Base-by-base conservation (phyloP, 495 filamentous ascomycete species). In the Aspergillus bridgeri region DNA sequence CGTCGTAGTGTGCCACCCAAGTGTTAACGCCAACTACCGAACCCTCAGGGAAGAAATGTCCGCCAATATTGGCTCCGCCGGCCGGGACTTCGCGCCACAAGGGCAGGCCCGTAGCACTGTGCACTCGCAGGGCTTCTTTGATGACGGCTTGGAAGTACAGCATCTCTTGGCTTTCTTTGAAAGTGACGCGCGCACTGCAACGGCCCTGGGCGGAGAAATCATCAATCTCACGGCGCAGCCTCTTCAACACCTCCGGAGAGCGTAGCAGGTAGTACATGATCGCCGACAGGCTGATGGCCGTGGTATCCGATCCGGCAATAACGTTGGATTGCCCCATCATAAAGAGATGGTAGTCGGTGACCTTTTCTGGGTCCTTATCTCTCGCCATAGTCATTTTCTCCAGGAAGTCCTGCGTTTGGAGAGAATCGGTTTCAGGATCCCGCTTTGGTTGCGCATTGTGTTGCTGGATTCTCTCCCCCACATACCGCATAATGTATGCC, bases 371-470 rank as follows among this genome's bases (percentile, higher is more conserved):
- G 27, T 85, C 69, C 43, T 78, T 77, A 45, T 80, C 72, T 50
- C 81, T 79, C 0, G 82, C 80, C 0, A 84, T 68, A 2, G 75
- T 58, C 73, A 87, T 82, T 63, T 85, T 88, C 19, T 69, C 63
- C 11, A 71, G 69, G 17, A 87, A 79, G 62, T 82, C 80, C n/a
- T 73, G 65, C 63, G 79, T 54, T 48, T 70, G 75, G 6, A 71
- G 71, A 0, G 74, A 65, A 2, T 70, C 57, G 44, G 61, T 20
- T 7, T 70, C 51, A 9, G 25, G 33, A 15, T 69, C 49, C 17
- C 42, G 18, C 44, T 67, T 57, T 11, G 42, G 18, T 9, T 51
- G 48, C 38, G 55, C 56, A 22, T 68, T 58, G 24, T 73, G 68
- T 13, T 73, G 64, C 0, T 61, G 64, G 23, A 82, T 74, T 47